Percentiles rank a stretch among this genome's conserved stretches.
phyloP scores from a whole-genome alignment of 1,284 basidiomycete species.

The Coniferiporia sulphurascens region DNA sequence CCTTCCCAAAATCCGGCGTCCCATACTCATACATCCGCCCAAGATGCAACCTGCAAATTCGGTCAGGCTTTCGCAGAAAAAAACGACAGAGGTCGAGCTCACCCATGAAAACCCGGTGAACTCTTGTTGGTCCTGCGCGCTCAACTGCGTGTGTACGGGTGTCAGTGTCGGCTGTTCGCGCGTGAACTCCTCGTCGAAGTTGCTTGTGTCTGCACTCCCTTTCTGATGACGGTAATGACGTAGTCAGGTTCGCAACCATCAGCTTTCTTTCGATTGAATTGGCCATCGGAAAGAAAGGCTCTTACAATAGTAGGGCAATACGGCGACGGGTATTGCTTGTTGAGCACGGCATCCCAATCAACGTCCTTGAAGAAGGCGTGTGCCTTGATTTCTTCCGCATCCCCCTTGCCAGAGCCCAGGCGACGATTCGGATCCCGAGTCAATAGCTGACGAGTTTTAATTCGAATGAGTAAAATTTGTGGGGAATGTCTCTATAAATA shows the following conservation, averaged over 20 bases:
- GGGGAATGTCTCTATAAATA: slow-evolving; percentile 15
- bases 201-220: slow-evolving; percentile 76
- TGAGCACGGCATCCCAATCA: slow-evolving; percentile 91
- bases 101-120: slow-evolving; percentile 97
- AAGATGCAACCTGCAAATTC: slow-evolving; percentile 52
- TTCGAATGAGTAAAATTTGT: not conserved
- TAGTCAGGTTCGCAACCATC: slow-evolving; percentile 3
- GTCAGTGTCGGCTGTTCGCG: slow-evolving; percentile 95
- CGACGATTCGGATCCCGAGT: slow-evolving; percentile 91
- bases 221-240: slow-evolving; percentile 41
- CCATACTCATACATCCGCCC: slow-evolving; percentile 58
- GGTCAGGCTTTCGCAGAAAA: not conserved
- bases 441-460: slow-evolving; percentile 56
- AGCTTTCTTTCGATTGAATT: no score
- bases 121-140: slow-evolving; percentile 89
- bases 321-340: slow-evolving; percentile 95
- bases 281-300: slow-evolving; percentile 20
- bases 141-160: slow-evolving; percentile 93
- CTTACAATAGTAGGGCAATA: slow-evolving; percentile 95
- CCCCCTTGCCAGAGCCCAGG: slow-evolving; percentile 89
- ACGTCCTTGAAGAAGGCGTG: slow-evolving; percentile 99
- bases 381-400: slow-evolving; percentile 96
- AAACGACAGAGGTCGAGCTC: slow-evolving; percentile 22
- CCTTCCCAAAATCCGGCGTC: not conserved
- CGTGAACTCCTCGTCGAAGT: slow-evolving; percentile 98